Evolutionary conservation across 2,329 filamentous ascomycete genomes (phyloP).

Genomic region (Claviceps digitariae): DNA sequence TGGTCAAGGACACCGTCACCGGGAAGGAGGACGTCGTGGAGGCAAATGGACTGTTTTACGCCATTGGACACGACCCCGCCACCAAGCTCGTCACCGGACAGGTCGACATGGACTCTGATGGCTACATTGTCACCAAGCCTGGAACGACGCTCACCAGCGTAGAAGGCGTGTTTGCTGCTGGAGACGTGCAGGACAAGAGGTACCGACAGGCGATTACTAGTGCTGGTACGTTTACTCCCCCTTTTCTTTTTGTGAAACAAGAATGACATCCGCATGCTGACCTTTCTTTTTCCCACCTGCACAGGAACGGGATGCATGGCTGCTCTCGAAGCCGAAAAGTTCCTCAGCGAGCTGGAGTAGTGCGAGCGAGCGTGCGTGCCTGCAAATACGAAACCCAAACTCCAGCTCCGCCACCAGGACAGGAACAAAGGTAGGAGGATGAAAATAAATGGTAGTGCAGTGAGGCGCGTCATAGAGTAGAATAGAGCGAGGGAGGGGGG

Average conservation of each 20-base stretch:
- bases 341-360: constrained; percentile 60
- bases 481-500: too few species aligned
- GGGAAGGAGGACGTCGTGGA: constrained; percentile 72
- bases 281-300: constrained; percentile 14
- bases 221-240: constrained; percentile 52
- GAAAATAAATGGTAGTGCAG: too few species aligned
- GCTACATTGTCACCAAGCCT: constrained; percentile 79
- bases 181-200: constrained; percentile 96
- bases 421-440: too few species aligned
- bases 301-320: constrained; percentile 86
- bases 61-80: constrained; percentile 91
- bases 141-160: constrained; percentile 81
- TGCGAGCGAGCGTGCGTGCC: not conserved
- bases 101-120: constrained; percentile 75
- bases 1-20: constrained; percentile 65
- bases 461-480: too few species aligned
- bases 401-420: too few species aligned
- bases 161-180: constrained; percentile 87
- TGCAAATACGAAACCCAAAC: not conserved
- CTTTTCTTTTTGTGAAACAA: not conserved
- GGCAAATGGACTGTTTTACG: constrained; percentile 92
- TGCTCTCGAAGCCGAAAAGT: constrained; percentile 92
- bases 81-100: constrained; percentile 84
- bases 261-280: not conserved
- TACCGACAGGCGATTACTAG: constrained; percentile 97